Conservation (phyloP, 2,329 filamentous ascomycete genomes). For the Trichoderma koningiopsis region DNA sequence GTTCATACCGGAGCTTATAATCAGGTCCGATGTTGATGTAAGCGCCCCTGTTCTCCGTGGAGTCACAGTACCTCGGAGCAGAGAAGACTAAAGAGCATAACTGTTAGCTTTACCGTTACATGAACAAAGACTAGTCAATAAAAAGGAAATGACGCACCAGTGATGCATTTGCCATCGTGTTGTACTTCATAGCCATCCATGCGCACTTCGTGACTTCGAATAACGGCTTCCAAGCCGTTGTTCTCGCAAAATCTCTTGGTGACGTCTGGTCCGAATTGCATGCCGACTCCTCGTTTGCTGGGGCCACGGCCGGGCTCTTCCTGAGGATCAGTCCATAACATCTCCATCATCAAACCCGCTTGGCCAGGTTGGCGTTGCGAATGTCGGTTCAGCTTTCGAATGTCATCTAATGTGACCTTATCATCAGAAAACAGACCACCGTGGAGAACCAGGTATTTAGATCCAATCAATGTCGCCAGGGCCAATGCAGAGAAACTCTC, state of each 20-base stretch:
- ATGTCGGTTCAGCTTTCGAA: slow-evolving; percentile 88
- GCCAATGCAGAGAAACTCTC: slow-evolving; percentile 96
- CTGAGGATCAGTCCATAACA: slow-evolving; percentile 99
- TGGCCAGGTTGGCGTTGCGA: slow-evolving; percentile 91
- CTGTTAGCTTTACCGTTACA: slow-evolving; percentile 23
- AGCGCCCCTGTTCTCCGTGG: slow-evolving; percentile 95
- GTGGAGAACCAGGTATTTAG: slow-evolving; percentile 89
- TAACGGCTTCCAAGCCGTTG: slow-evolving; percentile 92
- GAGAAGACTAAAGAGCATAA: slow-evolving; percentile 72
- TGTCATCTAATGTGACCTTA: slow-evolving; percentile 87
- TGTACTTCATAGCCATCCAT: slow-evolving; percentile 99
- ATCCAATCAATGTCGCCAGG: slow-evolving; percentile 85
- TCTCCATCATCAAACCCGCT: slow-evolving; percentile 98
- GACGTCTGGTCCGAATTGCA: slow-evolving; percentile 95
- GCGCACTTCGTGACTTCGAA: slow-evolving; percentile 94
- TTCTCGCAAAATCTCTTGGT: slow-evolving; percentile 96
- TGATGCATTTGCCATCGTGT: slow-evolving; percentile 94
- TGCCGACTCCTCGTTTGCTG: slow-evolving; percentile 92
- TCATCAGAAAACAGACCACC: slow-evolving; percentile 96
- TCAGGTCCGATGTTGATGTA: slow-evolving; percentile 96
- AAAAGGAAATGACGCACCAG: slow-evolving; percentile 57
- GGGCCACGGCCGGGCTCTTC: slow-evolving; percentile 81
- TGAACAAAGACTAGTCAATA: not conserved
- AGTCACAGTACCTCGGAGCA: slow-evolving; percentile 95
- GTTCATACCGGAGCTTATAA: slow-evolving; percentile 86